A percentile compares a stretch with the other conserved stretches of the same genome.
These are phyloP conservation scores for Polyplosphaeria fusca DNA, from an alignment of 495 filamentous ascomycete species.

Conservation along the genomic window DNA sequence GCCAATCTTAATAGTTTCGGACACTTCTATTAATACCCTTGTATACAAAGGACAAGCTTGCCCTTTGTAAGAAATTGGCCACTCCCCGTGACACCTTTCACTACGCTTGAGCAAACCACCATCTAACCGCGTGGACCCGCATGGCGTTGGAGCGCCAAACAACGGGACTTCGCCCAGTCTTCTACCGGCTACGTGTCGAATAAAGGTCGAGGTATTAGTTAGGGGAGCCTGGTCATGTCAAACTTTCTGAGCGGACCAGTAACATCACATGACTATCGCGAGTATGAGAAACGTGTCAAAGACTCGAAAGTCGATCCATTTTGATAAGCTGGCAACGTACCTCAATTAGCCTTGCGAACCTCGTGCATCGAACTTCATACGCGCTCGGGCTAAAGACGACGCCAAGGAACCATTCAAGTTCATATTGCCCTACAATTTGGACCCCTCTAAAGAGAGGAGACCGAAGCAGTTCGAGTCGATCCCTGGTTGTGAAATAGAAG, in stretches of 20 bases:
- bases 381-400: not conserved
- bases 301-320: not conserved
- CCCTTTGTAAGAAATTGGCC: too few relatives aligned
- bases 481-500: not conserved
- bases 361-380: not conserved
- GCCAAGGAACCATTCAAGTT: not conserved
- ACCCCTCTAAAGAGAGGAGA: not conserved
- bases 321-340: not conserved
- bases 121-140: too few relatives aligned
- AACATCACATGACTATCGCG: not conserved
- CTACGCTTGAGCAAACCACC: too few relatives aligned
- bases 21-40: too few relatives aligned
- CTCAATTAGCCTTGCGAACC: not conserved
- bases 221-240: not conserved
- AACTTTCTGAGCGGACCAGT: not conserved
- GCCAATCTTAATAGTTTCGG: too few relatives aligned
- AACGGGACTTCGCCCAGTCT: not conserved
- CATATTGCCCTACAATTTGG: not conserved
- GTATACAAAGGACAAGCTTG: too few relatives aligned
- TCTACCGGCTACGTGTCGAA: not conserved
- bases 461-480: not conserved
- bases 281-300: not conserved
- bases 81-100: too few relatives aligned
- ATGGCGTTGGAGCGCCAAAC: not conserved
- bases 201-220: not conserved